A percentile compares a stretch with the other conserved stretches of the same genome.
These are phyloP conservation scores for Chlamydomonas reinhardtii DNA, from an alignment of 163 green algal genomes.

Conservation along the genomic window DNA sequence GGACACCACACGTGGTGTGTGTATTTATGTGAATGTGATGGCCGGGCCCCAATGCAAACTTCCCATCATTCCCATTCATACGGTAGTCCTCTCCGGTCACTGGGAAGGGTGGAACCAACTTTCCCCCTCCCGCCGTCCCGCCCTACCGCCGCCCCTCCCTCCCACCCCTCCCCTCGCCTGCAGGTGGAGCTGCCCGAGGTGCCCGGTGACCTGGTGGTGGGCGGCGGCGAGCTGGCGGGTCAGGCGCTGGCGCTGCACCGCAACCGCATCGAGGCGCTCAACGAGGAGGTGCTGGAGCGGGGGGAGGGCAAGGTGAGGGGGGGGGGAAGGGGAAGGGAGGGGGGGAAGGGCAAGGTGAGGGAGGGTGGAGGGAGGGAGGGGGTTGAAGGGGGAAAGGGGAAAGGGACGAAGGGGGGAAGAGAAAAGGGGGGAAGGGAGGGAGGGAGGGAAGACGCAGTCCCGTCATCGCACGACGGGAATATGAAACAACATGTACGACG, in stretches of 20 bases:
- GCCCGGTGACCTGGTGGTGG: constrained; percentile 10
- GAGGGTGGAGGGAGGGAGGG: neutral
- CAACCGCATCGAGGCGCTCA: constrained; percentile 17
- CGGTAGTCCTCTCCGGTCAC: too few species aligned
- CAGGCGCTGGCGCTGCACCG: constrained; percentile 26
- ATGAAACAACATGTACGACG: too few species aligned
- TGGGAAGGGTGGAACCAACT: too few species aligned
- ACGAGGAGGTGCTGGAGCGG: constrained; percentile 25
- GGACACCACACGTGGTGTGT: too few species aligned
- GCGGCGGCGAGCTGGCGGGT: neutral
- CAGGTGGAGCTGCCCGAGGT: constrained; percentile 54
- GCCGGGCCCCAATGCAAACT: too few species aligned
- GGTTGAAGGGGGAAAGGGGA: neutral
- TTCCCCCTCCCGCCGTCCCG: too few species aligned
- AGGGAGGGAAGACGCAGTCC: too few species aligned
- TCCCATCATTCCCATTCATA: too few species aligned
- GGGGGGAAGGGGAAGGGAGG: neutral
- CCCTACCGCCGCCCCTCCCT: neutral
- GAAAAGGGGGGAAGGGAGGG: too few species aligned
- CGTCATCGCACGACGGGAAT: too few species aligned
- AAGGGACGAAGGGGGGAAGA: neutral
- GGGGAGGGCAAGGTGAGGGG: constrained; percentile 29
- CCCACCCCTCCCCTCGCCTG: neutral
- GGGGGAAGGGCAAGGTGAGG: too few species aligned
- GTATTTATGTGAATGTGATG: too few species aligned